These are phyloP conservation scores for Phialophora chinensis DNA, from an alignment of 2,329 filamentous ascomycete species.

Conservation along the genomic window DNA sequence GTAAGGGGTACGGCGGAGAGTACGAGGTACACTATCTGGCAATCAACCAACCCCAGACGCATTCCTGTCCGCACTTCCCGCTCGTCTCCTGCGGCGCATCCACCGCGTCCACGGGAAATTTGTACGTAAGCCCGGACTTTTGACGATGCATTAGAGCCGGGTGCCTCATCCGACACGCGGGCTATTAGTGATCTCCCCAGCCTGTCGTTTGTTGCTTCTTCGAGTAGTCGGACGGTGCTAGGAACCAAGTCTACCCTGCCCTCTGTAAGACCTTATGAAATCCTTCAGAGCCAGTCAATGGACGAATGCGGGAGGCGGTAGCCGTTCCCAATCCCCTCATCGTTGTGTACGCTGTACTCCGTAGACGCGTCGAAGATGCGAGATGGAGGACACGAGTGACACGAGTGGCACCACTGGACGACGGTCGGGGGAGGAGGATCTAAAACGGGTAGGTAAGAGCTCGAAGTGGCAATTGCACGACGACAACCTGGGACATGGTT, in stretches of 20 bases:
- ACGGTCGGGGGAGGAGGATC: too few species aligned
- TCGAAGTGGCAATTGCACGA: neutral
- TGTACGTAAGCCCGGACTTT: neutral
- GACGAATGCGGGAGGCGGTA: neutral
- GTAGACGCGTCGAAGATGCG: neutral
- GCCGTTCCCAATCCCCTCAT: neutral
- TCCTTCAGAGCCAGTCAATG: neutral
- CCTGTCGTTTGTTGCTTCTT: neutral
- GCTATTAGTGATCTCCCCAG: neutral
- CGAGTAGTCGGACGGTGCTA: neutral
- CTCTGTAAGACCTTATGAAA: neutral
- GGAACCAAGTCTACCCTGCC: too few species aligned
- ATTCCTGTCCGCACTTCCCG: too few species aligned
- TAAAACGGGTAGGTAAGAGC: neutral
- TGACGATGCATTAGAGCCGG: neutral
- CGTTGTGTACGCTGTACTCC: neutral
- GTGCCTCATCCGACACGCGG: slow-evolving; percentile 6
- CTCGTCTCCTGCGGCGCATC: too few species aligned
- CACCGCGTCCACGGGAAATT: neutral
- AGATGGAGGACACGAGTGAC: too few species aligned
- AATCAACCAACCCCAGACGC: too few species aligned
- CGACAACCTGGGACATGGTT: neutral
- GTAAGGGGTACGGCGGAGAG: too few species aligned
- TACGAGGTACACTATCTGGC: too few species aligned
- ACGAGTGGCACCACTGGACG: too few species aligned